phyloP scores from a whole-genome alignment of 2,329 filamentous ascomycete species.

The Colletotrichum somersetense region DNA sequence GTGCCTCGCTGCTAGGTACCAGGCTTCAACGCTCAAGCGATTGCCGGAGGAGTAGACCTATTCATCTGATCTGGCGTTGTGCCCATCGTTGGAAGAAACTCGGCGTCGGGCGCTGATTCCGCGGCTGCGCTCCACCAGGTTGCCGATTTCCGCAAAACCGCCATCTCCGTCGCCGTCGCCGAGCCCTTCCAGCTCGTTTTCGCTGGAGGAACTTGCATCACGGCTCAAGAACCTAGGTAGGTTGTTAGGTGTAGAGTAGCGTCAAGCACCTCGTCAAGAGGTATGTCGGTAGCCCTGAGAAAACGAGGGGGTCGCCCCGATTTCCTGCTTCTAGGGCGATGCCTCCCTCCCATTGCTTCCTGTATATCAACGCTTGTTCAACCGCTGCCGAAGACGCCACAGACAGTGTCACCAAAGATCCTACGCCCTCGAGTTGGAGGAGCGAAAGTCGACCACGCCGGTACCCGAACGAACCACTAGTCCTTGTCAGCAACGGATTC shows the following conservation, averaged over 20 bases:
- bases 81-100: neutral
- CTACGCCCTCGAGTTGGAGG: neutral
- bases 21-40: slow-evolving; percentile 15
- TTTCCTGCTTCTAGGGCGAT: neutral
- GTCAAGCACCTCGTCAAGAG: neutral
- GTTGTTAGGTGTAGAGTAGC: neutral
- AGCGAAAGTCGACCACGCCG: neutral
- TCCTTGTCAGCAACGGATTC: neutral
- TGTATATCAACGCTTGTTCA: slow-evolving; percentile 17
- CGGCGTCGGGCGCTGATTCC: slow-evolving; percentile 1
- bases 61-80: neutral
- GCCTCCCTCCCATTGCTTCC: slow-evolving; percentile 13
- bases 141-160: neutral
- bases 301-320: slow-evolving; percentile 11
- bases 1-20: neutral
- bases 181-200: neutral
- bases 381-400: neutral
- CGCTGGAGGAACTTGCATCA: neutral
- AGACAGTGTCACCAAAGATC: neutral
- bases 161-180: neutral
- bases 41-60: neutral
- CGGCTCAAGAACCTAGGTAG: neutral
- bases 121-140: neutral
- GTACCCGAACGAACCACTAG: neutral
- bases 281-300: slow-evolving; percentile 4